Evolutionary conservation across 768 basidiomycete species (phyloP), one percentile per base, ranked within the genome.

Genomic region (Serpula lacrymans): DNA sequence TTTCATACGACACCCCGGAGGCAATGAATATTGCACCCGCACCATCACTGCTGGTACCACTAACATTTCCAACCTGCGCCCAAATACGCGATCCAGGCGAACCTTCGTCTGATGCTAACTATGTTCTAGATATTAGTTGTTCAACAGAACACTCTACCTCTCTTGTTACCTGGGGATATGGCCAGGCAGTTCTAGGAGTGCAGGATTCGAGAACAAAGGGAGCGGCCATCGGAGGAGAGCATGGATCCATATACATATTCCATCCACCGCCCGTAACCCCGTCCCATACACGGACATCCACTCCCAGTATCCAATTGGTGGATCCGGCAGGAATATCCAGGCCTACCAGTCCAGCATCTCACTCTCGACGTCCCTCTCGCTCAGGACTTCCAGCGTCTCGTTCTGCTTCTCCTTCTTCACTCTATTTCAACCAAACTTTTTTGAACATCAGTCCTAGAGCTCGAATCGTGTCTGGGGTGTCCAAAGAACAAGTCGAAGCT

Each of bases 391-490:
- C 51, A 48, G 2, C 53, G 18, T 51, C 55, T 5, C 51, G 55
- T 16, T 63, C 69, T 2, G 41, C 55, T 4, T 72, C 71, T 2
- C 68, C 69, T 6, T 64, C 72, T 1, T 63, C 65, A 3, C 31
- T 59, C n/a, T 45, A 58, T 37, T 39, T 67, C 42, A 54, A 62
- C 29, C 60, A 57, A 30, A 46, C 71, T 7, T 75, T 77, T 4
- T 81, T 84, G 54, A 67, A 67, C 26, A 60, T 81, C 9, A 62
- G 74, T n/a, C 62, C 72, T 20, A 75, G 79, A 37, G 73, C 84
- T 13, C 71, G 76, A 5, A 73, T 83, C 5, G 83, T 87, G 1
- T 84, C 87, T n/a, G 82, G 79, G 9, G 63, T 91, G 4, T 85
- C 78, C 6, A 67, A 67, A 7, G 83, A 87, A 45, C 75, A 75